Conservation (phyloP, 2,329 filamentous ascomycete genomes). For the Gremmenia infestans region DNA sequence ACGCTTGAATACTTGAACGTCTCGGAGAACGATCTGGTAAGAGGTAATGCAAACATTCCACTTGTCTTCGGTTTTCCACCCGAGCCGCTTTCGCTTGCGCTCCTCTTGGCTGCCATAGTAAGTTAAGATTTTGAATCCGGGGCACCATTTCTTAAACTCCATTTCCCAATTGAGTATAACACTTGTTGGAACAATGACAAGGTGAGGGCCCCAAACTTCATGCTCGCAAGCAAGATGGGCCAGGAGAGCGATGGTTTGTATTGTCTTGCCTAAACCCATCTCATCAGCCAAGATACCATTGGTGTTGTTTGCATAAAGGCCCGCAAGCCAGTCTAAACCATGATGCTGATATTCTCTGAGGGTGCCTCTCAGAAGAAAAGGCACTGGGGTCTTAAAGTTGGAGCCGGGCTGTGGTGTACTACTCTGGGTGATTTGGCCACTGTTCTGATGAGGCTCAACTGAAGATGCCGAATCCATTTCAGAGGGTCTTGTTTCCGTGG, state of each 20-base stretch:
- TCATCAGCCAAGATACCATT: constrained; percentile 97
- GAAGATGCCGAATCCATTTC: constrained; percentile 32
- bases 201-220: constrained; percentile 90
- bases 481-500: constrained; percentile 31
- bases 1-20: constrained; percentile 88
- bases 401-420: constrained; percentile 36
- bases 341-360: constrained; percentile 94
- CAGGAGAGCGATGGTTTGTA: constrained; percentile 91
- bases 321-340: constrained; percentile 94
- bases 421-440: constrained; percentile 31
- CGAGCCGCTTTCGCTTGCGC: constrained; percentile 81
- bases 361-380: constrained; percentile 78
- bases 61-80: constrained; percentile 87
- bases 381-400: constrained; percentile 62
- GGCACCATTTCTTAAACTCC: constrained; percentile 99
- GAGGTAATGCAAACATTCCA: constrained; percentile 99
- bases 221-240: constrained; percentile 89
- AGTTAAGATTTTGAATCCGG: constrained; percentile 94
- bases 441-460: constrained; percentile 28
- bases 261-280: constrained; percentile 97
- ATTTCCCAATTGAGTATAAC: constrained; percentile 99
- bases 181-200: constrained; percentile 94
- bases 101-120: constrained; percentile 96
- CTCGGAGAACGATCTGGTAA: constrained; percentile 92
- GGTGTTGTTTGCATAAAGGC: constrained; percentile 84